Conservation (phyloP, 1,139 yeast genomes). For the Debaryomyces udenii region DNA sequence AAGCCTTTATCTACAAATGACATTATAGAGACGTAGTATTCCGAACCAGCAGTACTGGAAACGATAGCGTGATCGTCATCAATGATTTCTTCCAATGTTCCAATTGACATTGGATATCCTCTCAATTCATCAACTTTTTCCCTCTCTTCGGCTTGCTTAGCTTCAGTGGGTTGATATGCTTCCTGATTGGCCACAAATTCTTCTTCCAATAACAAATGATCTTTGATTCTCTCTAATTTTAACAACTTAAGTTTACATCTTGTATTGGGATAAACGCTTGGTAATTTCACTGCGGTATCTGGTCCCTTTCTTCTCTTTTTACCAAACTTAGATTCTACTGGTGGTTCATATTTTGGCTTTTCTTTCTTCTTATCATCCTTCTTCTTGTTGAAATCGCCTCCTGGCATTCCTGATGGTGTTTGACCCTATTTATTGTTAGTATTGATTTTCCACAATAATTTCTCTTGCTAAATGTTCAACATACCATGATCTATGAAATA, state of each 20-base stretch:
- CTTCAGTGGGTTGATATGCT: conserved; percentile 93
- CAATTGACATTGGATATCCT: conserved; percentile 96
- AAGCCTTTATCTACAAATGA: conserved; percentile 98
- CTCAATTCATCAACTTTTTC: conserved; percentile 93
- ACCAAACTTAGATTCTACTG: conserved; percentile 92
- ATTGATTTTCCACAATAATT: conserved; percentile 1
- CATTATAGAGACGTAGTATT: conserved; percentile 91
- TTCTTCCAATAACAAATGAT: conserved; percentile 90
- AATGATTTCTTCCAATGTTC: conserved; percentile 93
- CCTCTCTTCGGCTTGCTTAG: conserved; percentile 94
- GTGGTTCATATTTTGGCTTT: conserved; percentile 96
- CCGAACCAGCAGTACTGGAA: conserved; percentile 94
- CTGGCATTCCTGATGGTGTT: conserved; percentile 77
- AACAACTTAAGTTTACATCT: conserved; percentile 89
- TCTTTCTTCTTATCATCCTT: conserved; percentile 79
- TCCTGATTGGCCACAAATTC: conserved; percentile 96
- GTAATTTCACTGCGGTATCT: conserved; percentile 84
- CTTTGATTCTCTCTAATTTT: conserved; percentile 95
- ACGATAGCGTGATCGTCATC: conserved; percentile 99
- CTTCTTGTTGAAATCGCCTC: conserved; percentile 63
- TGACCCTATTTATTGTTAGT: conserved; percentile 55
- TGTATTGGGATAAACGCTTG: conserved; percentile 87
- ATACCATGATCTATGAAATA: conserved; percentile 4
- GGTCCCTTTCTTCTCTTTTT: conserved; percentile 92
- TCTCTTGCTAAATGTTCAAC: neutral